Evolutionary conservation across 441 rosid species (phyloP), one percentile per base, ranked within the genome.

Genomic region (Euphorbia neoarborescens): DNA sequence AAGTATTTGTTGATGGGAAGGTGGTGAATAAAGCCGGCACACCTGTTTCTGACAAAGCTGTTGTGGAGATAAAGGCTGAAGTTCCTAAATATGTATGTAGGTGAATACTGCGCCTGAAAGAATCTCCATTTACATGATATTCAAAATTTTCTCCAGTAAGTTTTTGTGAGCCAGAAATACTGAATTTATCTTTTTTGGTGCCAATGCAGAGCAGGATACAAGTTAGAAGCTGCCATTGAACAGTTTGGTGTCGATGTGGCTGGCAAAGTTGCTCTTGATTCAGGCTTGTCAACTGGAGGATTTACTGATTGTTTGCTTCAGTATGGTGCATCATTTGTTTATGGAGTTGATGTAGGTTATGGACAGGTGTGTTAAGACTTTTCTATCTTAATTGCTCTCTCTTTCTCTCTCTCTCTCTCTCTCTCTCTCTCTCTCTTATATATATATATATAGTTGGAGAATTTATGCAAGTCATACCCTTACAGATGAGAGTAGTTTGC

Each of bases 71-170:
- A 61, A 85, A 57, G 59, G 96, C 91, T 28, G 90, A 91, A 82
- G 74, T 88, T 79, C 97, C 97, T 7, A 94, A 91, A 90, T 94
- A 82, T 75, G 96, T 91, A 89, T 91, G 97, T 90, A 94, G 97
- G 99, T 94, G 95, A 91, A 84, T 84, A 83, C 81, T 84, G 77
- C 42, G 72, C 71, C 70, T 61, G 54, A 68, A 68, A 65, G 69
- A 56, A 70, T 72, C 64, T 74, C 66, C 69, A 3, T 15, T 20
- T 62, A 19, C 54, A 48, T 67, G 22, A 32, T 48, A 48, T 70
- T 57, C 65, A 3, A n/a, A 35, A 66, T 40, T 62, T 4, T 71
- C 65, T 59, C n/a, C 61, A 32, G 20, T 69, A 62, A 19, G 48
- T n/a, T 73, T 60, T 71, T 35, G 24, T 3, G 40, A 63, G 67